phyloP scores from a whole-genome alignment of 768 basidiomycete genomes.

The Holtermanniella nyarrowii region DNA sequence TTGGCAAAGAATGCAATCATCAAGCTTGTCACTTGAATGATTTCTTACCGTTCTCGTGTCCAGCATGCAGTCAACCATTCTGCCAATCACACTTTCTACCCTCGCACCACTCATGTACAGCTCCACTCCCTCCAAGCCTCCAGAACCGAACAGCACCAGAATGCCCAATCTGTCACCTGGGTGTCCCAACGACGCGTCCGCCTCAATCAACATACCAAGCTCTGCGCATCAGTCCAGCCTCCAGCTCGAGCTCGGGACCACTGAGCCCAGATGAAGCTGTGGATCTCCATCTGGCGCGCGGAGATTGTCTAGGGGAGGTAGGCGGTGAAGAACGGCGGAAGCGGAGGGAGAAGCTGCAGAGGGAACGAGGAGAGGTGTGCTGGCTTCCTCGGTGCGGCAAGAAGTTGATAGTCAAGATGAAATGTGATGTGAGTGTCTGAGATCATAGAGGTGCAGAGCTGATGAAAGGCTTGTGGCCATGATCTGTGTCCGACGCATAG shows the following conservation, averaged over 20 bases:
- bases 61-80: conserved; percentile 36
- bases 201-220: too few species aligned
- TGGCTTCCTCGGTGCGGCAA: conserved; percentile 34
- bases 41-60: conserved; percentile 40
- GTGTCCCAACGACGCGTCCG: conserved; percentile 17
- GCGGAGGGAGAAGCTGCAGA: conserved; percentile 29
- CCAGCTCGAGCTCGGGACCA: background rate
- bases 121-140: conserved; percentile 30
- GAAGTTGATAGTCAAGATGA: conserved; percentile 34
- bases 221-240: background rate
- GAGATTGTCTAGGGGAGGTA: conserved; percentile 24
- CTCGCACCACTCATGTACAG: conserved; percentile 30
- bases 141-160: conserved; percentile 34
- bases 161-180: conserved; percentile 34
- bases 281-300: conserved; percentile 26
- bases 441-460: background rate
- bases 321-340: conserved; percentile 29
- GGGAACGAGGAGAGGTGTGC: conserved; percentile 35
- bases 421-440: conserved; percentile 32
- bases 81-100: conserved; percentile 39
- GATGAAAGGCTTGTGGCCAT: conserved; percentile 22
- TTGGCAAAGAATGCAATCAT: conserved; percentile 37
- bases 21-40: conserved; percentile 37
- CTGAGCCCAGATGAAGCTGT: conserved; percentile 32
- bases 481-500: conserved; percentile 39